These are phyloP conservation scores for Pseudocercospora cruenta DNA, from an alignment of 2,329 filamentous ascomycete species.

Conservation along the genomic window DNA sequence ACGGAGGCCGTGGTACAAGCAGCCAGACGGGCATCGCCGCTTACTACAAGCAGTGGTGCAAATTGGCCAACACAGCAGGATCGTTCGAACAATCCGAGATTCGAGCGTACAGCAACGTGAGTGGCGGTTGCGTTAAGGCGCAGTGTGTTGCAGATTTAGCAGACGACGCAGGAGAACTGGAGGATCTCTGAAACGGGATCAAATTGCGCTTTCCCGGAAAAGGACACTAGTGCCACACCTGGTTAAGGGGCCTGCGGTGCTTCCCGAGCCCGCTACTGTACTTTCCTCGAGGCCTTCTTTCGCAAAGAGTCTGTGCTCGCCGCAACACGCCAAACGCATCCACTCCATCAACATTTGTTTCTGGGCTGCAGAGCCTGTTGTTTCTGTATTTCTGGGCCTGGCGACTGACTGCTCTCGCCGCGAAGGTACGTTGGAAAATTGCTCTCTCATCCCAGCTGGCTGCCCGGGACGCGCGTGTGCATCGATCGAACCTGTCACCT, in stretches of 20 bases:
- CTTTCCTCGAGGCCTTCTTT: constrained; percentile 11
- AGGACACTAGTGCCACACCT: constrained; percentile 2
- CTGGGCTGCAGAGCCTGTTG: constrained; percentile 9
- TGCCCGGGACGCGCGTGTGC: constrained; percentile 1
- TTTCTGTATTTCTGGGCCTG: constrained; percentile 8
- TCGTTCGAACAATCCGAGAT: background rate
- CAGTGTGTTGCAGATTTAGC: constrained; percentile 7
- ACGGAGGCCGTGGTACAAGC: constrained; percentile 10
- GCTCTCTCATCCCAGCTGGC: background rate
- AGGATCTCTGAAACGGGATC: constrained; percentile 7
- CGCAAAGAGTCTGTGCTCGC: constrained; percentile 13
- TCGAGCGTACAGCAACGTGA: background rate
- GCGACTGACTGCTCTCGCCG: background rate
- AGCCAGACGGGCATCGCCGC: background rate
- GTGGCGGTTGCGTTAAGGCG: background rate
- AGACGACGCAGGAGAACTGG: background rate
- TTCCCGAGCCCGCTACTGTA: constrained; percentile 5
- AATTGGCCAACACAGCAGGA: background rate
- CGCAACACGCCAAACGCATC: constrained; percentile 16
- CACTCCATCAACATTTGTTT: constrained; percentile 19
- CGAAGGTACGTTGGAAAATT: constrained; percentile 13
- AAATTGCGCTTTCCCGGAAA: constrained; percentile 9
- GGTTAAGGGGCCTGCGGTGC: constrained; percentile 3
- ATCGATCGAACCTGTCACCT: constrained; percentile 13
- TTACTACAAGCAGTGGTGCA: background rate